Percentiles rank a stretch among this genome's conserved stretches.
These are phyloP conservation scores for Stygiomarasmius scandens DNA, from an alignment of 1,284 basidiomycete genomes.

Conservation along the genomic window DNA sequence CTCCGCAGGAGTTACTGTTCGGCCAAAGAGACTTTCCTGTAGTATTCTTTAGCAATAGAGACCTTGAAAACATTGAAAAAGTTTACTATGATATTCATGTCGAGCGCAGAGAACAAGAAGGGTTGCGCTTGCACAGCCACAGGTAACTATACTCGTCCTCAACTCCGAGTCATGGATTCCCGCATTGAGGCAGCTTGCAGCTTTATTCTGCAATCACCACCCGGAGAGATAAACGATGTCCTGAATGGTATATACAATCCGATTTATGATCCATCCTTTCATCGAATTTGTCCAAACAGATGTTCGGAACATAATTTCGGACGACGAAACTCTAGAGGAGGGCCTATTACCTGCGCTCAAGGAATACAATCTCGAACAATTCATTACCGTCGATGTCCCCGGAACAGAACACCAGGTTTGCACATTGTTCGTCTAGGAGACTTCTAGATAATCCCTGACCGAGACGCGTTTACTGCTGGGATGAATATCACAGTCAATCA, in stretches of 20 bases:
- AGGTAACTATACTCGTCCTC: not conserved
- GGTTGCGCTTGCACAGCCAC: not conserved
- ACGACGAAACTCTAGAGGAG: conserved; percentile 80
- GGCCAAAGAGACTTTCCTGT: conserved; percentile 93
- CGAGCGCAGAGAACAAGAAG: conserved; percentile 9
- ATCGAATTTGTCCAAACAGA: conserved; percentile 48
- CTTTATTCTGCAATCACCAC: conserved; percentile 88
- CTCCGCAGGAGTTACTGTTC: conserved; percentile 93
- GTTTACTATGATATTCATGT: conserved; percentile 77
- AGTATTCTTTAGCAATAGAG: conserved; percentile 7
- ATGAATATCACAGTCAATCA: conserved; percentile 58
- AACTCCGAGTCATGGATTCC: conserved; percentile 58
- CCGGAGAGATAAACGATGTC: conserved; percentile 95
- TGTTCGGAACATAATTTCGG: conserved; percentile 83
- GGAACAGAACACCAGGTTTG: conserved; percentile 71
- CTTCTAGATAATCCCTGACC: not conserved
- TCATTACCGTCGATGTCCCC: conserved; percentile 81
- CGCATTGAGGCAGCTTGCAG: conserved; percentile 72
- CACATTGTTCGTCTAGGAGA: conserved; percentile 4
- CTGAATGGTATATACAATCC: conserved; percentile 66
- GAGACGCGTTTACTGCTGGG: not conserved
- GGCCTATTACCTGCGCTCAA: conserved; percentile 77
- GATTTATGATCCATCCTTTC: not conserved
- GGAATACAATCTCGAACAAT: conserved; percentile 86
- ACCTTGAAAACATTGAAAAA: conserved; percentile 9